Conservation (phyloP, 345 rosid species). For the Barbarea vulgaris region DNA sequence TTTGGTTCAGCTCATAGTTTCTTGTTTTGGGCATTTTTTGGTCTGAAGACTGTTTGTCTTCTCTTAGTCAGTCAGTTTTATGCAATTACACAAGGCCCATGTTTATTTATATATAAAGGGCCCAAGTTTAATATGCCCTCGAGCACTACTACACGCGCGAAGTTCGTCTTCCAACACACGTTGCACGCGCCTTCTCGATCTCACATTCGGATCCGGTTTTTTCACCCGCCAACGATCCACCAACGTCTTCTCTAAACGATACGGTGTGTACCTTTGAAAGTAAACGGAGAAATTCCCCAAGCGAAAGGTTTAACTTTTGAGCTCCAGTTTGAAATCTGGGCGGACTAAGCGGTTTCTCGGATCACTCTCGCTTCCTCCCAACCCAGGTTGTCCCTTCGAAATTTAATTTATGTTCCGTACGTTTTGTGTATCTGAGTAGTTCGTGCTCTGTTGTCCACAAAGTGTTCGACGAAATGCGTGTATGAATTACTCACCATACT, state of each 20-base stretch:
- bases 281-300: neutral
- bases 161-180: slow-evolving; percentile 6
- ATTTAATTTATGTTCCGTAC: neutral
- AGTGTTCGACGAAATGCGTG: slow-evolving; percentile 52
- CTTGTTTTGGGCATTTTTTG: neutral
- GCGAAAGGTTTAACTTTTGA: slow-evolving; percentile 6
- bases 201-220: neutral
- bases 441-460: slow-evolving; percentile 6
- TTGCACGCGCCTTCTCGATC: slow-evolving; percentile 26
- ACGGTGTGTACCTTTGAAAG: neutral
- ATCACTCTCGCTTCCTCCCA: neutral
- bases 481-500: slow-evolving; percentile 8
- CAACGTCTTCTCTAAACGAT: neutral
- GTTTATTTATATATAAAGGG: neutral
- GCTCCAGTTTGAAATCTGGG: slow-evolving; percentile 9
- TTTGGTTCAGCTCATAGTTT: neutral
- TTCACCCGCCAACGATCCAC: slow-evolving; percentile 7
- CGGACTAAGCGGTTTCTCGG: neutral
- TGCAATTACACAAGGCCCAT: neutral
- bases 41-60: neutral
- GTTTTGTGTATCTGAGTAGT: neutral
- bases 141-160: slow-evolving; percentile 14
- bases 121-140: neutral
- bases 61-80: neutral
- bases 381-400: slow-evolving; percentile 18